These are phyloP conservation scores for Cucurbita ficifolia DNA, from an alignment of 306 rosid species.

Conservation along the genomic window DNA sequence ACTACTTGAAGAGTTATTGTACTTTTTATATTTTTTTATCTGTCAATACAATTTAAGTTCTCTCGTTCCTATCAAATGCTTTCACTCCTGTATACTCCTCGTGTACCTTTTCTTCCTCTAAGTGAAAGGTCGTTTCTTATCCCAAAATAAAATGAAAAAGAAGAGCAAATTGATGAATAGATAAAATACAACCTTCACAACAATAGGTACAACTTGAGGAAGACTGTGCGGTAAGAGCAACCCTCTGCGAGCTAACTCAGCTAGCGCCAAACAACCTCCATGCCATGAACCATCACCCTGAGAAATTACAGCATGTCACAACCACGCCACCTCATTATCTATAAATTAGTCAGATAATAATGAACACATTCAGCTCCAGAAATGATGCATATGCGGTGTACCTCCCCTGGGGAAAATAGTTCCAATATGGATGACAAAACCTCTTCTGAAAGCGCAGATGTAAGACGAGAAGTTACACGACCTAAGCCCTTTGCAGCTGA, in stretches of 20 bases:
- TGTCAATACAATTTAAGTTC: neutral
- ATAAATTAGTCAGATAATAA: neutral
- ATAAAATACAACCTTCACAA: conserved; percentile 56
- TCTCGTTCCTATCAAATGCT: neutral
- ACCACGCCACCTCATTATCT: neutral
- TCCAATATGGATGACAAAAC: conserved; percentile 76
- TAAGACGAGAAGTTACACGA: conserved; percentile 65
- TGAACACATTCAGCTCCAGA: neutral
- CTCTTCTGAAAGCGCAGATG: conserved; percentile 78
- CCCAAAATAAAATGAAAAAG: neutral
- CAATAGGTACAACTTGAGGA: conserved; percentile 78
- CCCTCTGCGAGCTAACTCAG: conserved; percentile 97
- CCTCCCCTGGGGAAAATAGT: conserved; percentile 90
- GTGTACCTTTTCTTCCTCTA: neutral
- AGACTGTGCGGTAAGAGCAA: conserved; percentile 73
- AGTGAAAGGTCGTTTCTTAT: neutral
- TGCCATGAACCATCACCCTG: conserved; percentile 99
- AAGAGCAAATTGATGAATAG: neutral
- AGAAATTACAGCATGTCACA: conserved; percentile 13
- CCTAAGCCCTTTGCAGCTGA: conserved; percentile 97
- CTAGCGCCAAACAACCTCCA: conserved; percentile 96
- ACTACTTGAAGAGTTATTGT: neutral
- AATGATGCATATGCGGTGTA: conserved; percentile 18
- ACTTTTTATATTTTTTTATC: neutral
- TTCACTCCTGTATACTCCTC: neutral